These are phyloP conservation scores for Mesembryanthemum crystallinum DNA, from an alignment of 148 eudicot genomes.

Conservation along the genomic window DNA sequence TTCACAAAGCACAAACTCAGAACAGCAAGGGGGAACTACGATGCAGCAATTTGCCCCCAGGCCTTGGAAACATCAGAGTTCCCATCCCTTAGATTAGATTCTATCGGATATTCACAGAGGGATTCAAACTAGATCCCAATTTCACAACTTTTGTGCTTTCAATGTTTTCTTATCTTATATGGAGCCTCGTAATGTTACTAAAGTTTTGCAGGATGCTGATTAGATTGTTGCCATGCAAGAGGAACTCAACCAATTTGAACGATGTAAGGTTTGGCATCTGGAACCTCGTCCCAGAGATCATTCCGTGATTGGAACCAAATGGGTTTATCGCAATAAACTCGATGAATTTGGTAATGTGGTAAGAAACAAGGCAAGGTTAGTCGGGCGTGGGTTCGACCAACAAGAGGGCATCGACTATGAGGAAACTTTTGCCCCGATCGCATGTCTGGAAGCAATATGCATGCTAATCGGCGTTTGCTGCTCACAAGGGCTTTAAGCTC, in stretches of 20 bases:
- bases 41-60: not conserved
- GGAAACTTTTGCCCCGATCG: slow-evolving; percentile 14
- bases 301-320: not conserved
- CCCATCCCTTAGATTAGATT: not conserved
- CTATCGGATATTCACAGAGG: not conserved
- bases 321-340: slow-evolving; percentile 5
- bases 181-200: not conserved
- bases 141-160: not conserved
- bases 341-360: not conserved
- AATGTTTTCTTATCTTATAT: not conserved
- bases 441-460: not conserved
- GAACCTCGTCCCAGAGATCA: not conserved
- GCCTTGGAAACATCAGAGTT: not conserved
- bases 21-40: no score
- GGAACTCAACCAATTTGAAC: slow-evolving; percentile 8
- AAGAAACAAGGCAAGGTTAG: slow-evolving; percentile 6
- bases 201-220: not conserved
- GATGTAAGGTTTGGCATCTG: slow-evolving; percentile 3
- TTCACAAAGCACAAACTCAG: not conserved
- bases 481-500: not conserved
- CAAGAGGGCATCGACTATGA: slow-evolving; percentile 10
- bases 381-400: not conserved
- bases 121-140: not conserved
- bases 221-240: slow-evolving; percentile 12
- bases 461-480: slow-evolving; percentile 15